A percentile compares a stretch with the other conserved stretches of the same genome.
Conservation (phyloP, 257 asterid species). For the Nemophila menziesii region DNA sequence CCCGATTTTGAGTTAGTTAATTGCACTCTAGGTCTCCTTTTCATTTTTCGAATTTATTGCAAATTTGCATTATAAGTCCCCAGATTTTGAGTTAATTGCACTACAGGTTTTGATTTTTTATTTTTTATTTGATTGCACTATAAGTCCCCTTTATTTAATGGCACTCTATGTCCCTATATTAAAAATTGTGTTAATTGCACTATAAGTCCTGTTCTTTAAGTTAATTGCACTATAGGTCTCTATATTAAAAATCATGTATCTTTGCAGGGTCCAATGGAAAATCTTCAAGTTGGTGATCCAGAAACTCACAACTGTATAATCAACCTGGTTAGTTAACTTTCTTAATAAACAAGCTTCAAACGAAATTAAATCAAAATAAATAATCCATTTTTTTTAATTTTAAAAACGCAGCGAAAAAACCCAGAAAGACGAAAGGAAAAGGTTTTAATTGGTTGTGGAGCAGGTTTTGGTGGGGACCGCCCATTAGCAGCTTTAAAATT, state of each 20-base stretch:
- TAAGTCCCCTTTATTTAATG: too few species aligned
- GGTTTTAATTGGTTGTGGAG: slow-evolving; percentile 85
- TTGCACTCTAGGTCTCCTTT: too few species aligned
- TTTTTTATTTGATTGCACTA: too few species aligned
- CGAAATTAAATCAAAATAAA: background rate
- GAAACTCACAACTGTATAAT: slow-evolving; percentile 46
- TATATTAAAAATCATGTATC: background rate
- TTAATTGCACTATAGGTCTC: too few species aligned
- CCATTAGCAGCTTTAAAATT: slow-evolving; percentile 80
- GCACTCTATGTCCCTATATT: too few species aligned
- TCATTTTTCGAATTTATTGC: too few species aligned
- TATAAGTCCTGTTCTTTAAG: background rate
- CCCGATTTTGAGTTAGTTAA: too few species aligned
- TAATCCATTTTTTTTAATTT: background rate
- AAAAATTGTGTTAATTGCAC: background rate
- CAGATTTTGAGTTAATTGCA: too few species aligned
- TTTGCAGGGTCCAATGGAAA: slow-evolving; percentile 28
- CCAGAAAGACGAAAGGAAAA: slow-evolving; percentile 66
- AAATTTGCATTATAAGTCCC: too few species aligned
- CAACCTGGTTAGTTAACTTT: slow-evolving; percentile 41
- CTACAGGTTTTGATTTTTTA: too few species aligned
- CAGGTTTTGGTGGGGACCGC: slow-evolving; percentile 96
- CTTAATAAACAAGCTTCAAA: background rate
- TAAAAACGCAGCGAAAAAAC: slow-evolving; percentile 45
- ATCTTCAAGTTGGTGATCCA: slow-evolving; percentile 15